Base-by-base conservation (phyloP, 2,329 filamentous ascomycete species). In the Catunica adiposa region DNA sequence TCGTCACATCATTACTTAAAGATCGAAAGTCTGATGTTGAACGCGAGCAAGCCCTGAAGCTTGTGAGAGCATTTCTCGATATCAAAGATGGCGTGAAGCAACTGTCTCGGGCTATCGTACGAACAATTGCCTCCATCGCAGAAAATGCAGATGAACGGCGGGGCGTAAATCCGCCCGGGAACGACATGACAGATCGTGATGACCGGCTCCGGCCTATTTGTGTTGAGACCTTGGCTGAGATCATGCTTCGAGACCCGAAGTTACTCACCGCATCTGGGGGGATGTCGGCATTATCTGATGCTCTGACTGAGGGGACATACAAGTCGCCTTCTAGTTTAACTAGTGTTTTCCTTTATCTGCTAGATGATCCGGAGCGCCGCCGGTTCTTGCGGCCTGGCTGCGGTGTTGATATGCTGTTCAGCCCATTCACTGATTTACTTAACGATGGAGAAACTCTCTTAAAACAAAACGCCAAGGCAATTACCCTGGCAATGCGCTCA, bases 21-120 rank as follows among this genome's bases (percentile, higher is more conserved):
- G 92, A 97, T 66, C 84, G 86, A 64, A 97, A 96, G 67, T 87
- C 90, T n/a, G 89, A 90, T 62, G 86, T 98, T 17, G 92, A 98
- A 70, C 80, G 94, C 55, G 92, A 98, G 67, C 92, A 98, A 69
- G 92, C 92, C 11, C 73, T 98, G 63, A 98, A 98, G 66, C 96
- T 98, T 66, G 83, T 97, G 25, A 81, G 92, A 58, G 87, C 89
- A 8, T 98, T 98, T 64, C 73, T 98, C 2, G 92, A 98, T 65
- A 88, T 97, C 61, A 96, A 96, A 65, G 87, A 89, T 60, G 92
- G 92, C 9, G 83, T 94, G 7, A 78, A 80, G 60, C 90, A 98
- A 66, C 78, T 98, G 37, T 94, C 92, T 1, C 79, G 86, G 58
- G 83, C 87, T 0, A 82, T 98, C 20, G 85, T 94, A 6, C 81